Conservation (phyloP, 306 rosid genomes). For the Amphicarpaea edgeworthii region DNA sequence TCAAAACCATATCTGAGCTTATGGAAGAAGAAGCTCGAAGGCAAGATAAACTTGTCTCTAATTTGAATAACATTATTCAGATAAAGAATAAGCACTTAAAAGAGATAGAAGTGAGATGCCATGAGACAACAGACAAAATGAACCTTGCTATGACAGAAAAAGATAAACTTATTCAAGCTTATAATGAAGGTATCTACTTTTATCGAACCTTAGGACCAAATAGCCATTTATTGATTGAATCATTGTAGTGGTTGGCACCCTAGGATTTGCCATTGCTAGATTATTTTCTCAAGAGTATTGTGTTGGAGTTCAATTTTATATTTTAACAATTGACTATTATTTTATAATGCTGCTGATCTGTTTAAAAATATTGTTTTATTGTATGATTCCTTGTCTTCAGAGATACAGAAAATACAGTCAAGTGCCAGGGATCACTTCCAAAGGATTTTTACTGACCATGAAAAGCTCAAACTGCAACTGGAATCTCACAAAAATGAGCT, state of each 20-base stretch:
- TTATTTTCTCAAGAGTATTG: constrained; percentile 31
- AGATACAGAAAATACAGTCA: constrained; percentile 75
- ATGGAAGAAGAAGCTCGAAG: constrained; percentile 89
- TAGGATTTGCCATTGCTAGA: not conserved
- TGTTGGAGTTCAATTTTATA: constrained; percentile 37
- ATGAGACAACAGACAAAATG: constrained; percentile 66
- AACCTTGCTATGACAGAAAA: constrained; percentile 61
- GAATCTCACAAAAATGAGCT: constrained; percentile 85
- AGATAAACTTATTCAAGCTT: constrained; percentile 74
- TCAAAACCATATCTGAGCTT: constrained; percentile 80
- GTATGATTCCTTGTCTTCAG: constrained; percentile 55
- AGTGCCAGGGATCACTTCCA: constrained; percentile 90
- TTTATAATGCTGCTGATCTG: constrained; percentile 31
- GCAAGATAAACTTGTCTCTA: constrained; percentile 81
- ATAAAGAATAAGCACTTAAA: constrained; percentile 63
- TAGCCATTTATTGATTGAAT: constrained; percentile 30
- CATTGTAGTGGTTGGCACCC: not conserved
- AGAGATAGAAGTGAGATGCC: constrained; percentile 83
- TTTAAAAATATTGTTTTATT: constrained; percentile 42
- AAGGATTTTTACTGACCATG: constrained; percentile 83
- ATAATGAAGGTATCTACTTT: constrained; percentile 78
- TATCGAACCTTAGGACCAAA: constrained; percentile 13
- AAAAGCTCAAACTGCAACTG: constrained; percentile 81
- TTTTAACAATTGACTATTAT: constrained; percentile 35
- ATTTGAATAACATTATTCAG: constrained; percentile 75